These are phyloP conservation scores for Fomitopsis palustris DNA, from an alignment of 1,284 basidiomycete species.

Conservation along the genomic window DNA sequence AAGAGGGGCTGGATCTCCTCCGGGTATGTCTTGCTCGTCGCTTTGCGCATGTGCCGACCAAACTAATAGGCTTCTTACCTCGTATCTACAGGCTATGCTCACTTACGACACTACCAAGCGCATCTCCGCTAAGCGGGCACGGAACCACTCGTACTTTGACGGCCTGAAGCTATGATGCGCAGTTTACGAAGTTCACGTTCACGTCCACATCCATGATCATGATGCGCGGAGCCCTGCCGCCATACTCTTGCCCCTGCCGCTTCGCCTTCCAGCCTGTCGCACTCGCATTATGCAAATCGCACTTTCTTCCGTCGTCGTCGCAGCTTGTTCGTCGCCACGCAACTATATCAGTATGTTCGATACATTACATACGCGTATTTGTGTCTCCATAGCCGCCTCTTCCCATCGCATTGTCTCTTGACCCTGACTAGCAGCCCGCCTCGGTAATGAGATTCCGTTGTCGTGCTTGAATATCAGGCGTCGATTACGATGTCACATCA, in stretches of 20 bases:
- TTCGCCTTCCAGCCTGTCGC: slow-evolving; percentile 2
- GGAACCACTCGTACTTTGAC: slow-evolving; percentile 80
- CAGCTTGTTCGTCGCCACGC: slow-evolving; percentile 11
- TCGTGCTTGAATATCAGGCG: not conserved
- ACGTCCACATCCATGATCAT: not conserved
- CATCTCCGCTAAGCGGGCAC: slow-evolving; percentile 89
- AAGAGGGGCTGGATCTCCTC: slow-evolving; percentile 74
- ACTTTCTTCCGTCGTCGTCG: slow-evolving; percentile 8
- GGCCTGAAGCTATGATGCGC: slow-evolving; percentile 37
- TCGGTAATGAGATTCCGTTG: slow-evolving; percentile 1
- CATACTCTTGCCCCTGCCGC: not conserved
- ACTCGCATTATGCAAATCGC: slow-evolving; percentile 10
- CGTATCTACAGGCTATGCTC: slow-evolving; percentile 59
- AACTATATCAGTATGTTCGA: slow-evolving; percentile 13
- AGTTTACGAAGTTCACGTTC: not conserved
- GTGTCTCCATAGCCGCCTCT: not conserved
- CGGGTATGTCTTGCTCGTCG: slow-evolving; percentile 42
- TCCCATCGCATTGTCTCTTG: slow-evolving; percentile 6
- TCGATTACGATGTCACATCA: too few species aligned
- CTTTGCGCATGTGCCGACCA: not conserved
- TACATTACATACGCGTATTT: slow-evolving; percentile 16
- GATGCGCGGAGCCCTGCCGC: not conserved
- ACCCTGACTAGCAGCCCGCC: not conserved
- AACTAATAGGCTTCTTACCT: not conserved
- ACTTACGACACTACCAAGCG: slow-evolving; percentile 93